Conservation (phyloP, 208 protist species). For the Crithidia thermophila region DNA sequence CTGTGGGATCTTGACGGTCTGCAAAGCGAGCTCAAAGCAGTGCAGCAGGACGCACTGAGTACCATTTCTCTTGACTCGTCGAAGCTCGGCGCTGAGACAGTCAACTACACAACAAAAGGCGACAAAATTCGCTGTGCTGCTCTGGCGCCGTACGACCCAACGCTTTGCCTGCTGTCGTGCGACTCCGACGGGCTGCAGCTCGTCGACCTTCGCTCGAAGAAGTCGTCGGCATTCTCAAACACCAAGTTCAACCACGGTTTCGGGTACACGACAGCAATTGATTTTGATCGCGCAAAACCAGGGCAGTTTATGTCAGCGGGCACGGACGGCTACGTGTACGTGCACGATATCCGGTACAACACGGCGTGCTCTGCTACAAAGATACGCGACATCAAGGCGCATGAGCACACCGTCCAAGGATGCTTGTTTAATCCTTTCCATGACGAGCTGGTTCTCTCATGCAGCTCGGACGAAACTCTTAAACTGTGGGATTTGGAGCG, state of each 20-base stretch:
- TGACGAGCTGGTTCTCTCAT: conserved; percentile 77
- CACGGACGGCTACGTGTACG: conserved; percentile 66
- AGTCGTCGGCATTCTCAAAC: conserved; percentile 25
- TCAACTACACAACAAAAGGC: conserved; percentile 24
- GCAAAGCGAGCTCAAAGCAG: conserved; percentile 56
- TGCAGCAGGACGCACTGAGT: conserved; percentile 31
- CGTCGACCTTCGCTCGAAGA: conserved; percentile 69
- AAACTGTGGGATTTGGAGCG: conserved; percentile 80
- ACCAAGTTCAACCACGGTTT: conserved; percentile 59
- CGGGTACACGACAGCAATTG: conserved; percentile 44
- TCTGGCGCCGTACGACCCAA: conserved; percentile 78
- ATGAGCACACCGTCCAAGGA: conserved; percentile 67
- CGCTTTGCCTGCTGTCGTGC: conserved; percentile 51
- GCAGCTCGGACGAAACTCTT: conserved; percentile 71
- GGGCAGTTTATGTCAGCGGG: conserved; percentile 70
- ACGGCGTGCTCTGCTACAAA: conserved; percentile 6
- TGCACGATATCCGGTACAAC: conserved; percentile 79
- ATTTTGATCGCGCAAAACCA: conserved; percentile 67
- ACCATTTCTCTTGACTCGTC: conserved; percentile 39
- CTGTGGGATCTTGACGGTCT: conserved; percentile 88
- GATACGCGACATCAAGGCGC: conserved; percentile 40
- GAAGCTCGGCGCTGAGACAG: conserved; percentile 44
- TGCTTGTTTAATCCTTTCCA: conserved; percentile 88
- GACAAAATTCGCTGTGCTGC: conserved; percentile 44
- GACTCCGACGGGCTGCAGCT: conserved; percentile 47